These are phyloP conservation scores for Syzygium jambos DNA, from an alignment of 345 rosid species.

Conservation along the genomic window DNA sequence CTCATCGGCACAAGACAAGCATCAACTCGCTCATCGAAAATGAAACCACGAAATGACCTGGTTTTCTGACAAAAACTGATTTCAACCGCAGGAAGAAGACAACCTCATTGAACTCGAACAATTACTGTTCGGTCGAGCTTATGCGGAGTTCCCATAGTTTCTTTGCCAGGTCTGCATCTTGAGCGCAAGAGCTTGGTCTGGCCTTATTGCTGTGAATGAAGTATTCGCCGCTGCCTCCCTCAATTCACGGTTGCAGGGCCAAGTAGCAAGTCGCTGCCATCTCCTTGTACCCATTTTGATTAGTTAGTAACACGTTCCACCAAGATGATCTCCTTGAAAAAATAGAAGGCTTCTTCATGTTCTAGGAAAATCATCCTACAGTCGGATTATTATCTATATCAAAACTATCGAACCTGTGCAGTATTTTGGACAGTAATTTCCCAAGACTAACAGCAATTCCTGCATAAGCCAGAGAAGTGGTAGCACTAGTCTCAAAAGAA, in stretches of 20 bases:
- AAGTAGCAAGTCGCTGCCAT: not conserved
- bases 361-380: not conserved
- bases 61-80: no score
- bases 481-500: not conserved
- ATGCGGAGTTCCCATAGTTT: not conserved
- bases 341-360: not conserved
- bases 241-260: not conserved
- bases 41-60: no score
- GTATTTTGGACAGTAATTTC: slow-evolving; percentile 26
- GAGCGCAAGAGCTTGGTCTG: slow-evolving; percentile 2
- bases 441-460: slow-evolving; percentile 16
- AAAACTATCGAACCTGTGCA: slow-evolving; percentile 16
- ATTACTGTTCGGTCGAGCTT: not conserved
- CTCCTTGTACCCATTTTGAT: not conserved
- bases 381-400: no score
- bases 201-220: not conserved
- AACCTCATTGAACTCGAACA: no score
- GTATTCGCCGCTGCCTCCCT: not conserved
- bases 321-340: no score
- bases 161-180: slow-evolving; percentile 10
- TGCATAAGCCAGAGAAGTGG: slow-evolving; percentile 7
- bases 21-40: no score
- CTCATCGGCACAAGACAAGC: no score
- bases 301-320: no score
- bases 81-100: no score